These are phyloP conservation scores for Cutaneotrichosporon cavernicola DNA, from an alignment of 1,284 basidiomycete species.

Conservation along the genomic window DNA sequence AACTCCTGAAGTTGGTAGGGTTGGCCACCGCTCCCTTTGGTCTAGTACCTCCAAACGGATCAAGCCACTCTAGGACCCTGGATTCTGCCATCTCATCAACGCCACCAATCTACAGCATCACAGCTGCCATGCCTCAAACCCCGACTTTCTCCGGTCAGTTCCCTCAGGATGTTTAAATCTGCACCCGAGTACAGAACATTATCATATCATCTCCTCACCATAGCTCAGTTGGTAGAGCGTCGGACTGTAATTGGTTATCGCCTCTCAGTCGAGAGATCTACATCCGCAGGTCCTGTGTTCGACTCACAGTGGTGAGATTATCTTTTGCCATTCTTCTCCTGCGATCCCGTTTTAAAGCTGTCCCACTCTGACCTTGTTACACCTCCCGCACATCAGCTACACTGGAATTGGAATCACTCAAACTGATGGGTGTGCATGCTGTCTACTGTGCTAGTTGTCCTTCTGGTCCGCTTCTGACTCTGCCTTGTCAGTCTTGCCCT, in stretches of 20 bases:
- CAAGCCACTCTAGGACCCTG: not conserved
- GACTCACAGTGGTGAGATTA: constrained; percentile 16
- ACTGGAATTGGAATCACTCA: not conserved
- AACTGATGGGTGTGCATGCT: constrained; percentile 5
- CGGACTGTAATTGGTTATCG: constrained; percentile 14
- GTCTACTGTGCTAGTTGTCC: constrained; percentile 11
- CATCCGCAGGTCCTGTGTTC: constrained; percentile 19
- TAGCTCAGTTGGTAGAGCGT: constrained; percentile 20
- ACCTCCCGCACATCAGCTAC: not conserved
- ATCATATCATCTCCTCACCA: constrained; percentile 4
- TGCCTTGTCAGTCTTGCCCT: not conserved
- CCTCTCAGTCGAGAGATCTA: not conserved
- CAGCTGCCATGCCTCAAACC: not conserved
- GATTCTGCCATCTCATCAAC: not conserved
- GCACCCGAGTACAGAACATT: not conserved
- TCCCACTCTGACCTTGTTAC: not conserved
- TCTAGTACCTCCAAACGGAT: too few species aligned
- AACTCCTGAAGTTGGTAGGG: too few species aligned
- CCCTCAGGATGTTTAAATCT: not conserved
- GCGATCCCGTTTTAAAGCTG: too few species aligned
- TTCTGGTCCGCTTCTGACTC: constrained; percentile 4
- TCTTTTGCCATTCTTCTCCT: not conserved
- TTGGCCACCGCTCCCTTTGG: too few species aligned
- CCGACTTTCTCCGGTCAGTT: not conserved
- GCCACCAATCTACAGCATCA: not conserved